phyloP scores from a whole-genome alignment of 1,139 yeast species.

The Suhomyces anneliseae region DNA sequence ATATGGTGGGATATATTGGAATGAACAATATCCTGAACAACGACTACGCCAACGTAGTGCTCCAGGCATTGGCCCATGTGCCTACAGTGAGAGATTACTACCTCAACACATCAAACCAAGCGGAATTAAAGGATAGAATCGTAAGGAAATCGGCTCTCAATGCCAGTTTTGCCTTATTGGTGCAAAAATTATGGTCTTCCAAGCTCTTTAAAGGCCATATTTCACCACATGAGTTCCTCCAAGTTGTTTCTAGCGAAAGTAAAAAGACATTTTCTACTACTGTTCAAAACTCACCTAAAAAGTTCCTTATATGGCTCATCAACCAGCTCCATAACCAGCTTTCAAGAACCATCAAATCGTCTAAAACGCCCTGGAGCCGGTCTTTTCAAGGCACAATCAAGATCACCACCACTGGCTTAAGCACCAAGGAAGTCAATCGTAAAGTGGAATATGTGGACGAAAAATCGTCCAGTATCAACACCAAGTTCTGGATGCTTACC shows the following conservation, averaged over 20 bases:
- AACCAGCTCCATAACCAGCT: slow-evolving; percentile 47
- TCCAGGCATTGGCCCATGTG: slow-evolving; percentile 60
- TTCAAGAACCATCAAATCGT: slow-evolving; percentile 17
- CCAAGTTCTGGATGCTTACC: slow-evolving; percentile 60
- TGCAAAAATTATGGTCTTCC: slow-evolving; percentile 66
- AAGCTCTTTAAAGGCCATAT: slow-evolving; percentile 58
- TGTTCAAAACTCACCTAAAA: slow-evolving; percentile 50
- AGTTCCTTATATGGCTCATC: slow-evolving; percentile 59
- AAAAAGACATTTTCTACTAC: slow-evolving; percentile 42
- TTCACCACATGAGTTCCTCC: slow-evolving; percentile 67
- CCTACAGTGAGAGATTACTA: slow-evolving; percentile 52
- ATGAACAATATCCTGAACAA: slow-evolving; percentile 50
- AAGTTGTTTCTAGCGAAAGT: slow-evolving; percentile 42
- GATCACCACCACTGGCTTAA: slow-evolving; percentile 27
- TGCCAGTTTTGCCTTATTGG: slow-evolving; percentile 41
- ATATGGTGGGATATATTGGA: slow-evolving; percentile 66
- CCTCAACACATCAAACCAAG: slow-evolving; percentile 28
- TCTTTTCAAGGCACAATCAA: slow-evolving; percentile 56
- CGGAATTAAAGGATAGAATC: slow-evolving; percentile 12
- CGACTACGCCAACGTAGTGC: slow-evolving; percentile 56
- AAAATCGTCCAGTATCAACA: slow-evolving; percentile 15
- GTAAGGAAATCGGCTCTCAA: slow-evolving; percentile 26
- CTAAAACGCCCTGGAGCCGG: slow-evolving; percentile 18
- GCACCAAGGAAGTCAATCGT: slow-evolving; percentile 19
- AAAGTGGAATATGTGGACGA: slow-evolving; percentile 24